Percentiles rank a stretch among this genome's conserved stretches.
Conservation (phyloP, 2,329 filamentous ascomycete species). For the Rhynchosporium secalis region DNA sequence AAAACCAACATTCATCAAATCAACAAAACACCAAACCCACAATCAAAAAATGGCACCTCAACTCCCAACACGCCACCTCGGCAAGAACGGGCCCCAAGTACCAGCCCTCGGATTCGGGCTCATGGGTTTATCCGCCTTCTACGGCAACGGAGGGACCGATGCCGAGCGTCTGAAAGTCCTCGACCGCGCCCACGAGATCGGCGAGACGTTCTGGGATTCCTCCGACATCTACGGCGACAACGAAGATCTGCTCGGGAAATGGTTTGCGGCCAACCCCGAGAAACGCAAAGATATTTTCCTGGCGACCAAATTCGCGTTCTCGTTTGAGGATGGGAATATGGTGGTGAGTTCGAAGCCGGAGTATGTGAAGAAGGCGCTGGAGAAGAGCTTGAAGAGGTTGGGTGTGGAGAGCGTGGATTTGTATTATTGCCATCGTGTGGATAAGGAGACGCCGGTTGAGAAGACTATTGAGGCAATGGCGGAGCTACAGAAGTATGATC, state of each 20-base stretch:
- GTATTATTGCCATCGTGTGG: slow-evolving; percentile 44
- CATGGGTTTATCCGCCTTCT: slow-evolving; percentile 29
- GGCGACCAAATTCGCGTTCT: too few relatives aligned
- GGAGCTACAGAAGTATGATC: slow-evolving; percentile 40
- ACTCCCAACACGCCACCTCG: slow-evolving; percentile 33
- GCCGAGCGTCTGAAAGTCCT: slow-evolving; percentile 43
- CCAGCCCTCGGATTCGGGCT: slow-evolving; percentile 35
- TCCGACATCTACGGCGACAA: slow-evolving; percentile 45
- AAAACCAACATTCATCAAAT: too few relatives aligned
- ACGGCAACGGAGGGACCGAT: slow-evolving; percentile 35
- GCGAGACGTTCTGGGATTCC: slow-evolving; percentile 44
- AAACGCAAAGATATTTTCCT: too few relatives aligned
- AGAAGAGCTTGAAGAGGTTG: slow-evolving; percentile 44
- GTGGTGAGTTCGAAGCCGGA: slow-evolving; percentile 42
- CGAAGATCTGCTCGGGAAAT: slow-evolving; percentile 30
- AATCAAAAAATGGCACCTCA: slow-evolving; percentile 22
- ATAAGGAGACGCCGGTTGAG: slow-evolving; percentile 46
- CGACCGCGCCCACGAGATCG: slow-evolving; percentile 43
- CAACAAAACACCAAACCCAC: too few relatives aligned
- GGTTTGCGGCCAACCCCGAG: not conserved
- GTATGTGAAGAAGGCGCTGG: slow-evolving; percentile 43
- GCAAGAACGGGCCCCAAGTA: slow-evolving; percentile 34
- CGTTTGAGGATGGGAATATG: too few relatives aligned
- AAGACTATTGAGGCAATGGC: slow-evolving; percentile 46
- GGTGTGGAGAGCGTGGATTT: slow-evolving; percentile 45